phyloP scores from a whole-genome alignment of 768 basidiomycete genomes.

The Aureoboletus auriporus region DNA sequence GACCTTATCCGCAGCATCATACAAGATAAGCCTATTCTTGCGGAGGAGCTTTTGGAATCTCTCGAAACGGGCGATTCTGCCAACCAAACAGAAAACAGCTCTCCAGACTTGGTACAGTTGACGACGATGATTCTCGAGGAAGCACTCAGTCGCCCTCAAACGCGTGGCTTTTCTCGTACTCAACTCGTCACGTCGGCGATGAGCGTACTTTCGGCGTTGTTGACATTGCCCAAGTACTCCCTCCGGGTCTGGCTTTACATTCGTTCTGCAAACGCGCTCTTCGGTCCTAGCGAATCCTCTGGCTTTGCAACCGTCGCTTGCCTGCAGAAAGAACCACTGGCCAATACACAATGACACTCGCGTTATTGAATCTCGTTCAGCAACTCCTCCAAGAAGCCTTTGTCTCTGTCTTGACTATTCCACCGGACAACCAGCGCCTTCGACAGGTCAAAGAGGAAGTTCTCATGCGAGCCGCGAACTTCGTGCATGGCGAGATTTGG shows the following conservation, averaged over 20 bases:
- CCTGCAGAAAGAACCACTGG: conserved; percentile 67
- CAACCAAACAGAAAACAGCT: conserved; percentile 46
- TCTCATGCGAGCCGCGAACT: conserved; percentile 67
- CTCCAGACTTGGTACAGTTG: conserved; percentile 74
- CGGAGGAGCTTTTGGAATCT: conserved; percentile 60
- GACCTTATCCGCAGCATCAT: conserved; percentile 79
- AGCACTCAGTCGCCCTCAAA: conserved; percentile 52
- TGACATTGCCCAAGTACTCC: conserved; percentile 72
- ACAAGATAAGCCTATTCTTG: conserved; percentile 61
- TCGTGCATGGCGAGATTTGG: conserved; percentile 88
- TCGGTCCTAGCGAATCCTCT: conserved; percentile 54
- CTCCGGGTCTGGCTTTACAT: conserved; percentile 86
- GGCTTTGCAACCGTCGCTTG: conserved; percentile 65
- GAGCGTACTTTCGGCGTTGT: conserved; percentile 73
- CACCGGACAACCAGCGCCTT: conserved; percentile 55
- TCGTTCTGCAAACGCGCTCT: conserved; percentile 72
- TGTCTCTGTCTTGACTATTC: conserved; percentile 41
- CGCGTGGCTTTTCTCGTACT: conserved; percentile 44
- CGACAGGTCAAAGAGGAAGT: conserved; percentile 82
- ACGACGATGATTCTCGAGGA: conserved; percentile 81
- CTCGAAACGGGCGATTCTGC: conserved; percentile 40
- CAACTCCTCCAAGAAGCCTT: conserved; percentile 74
- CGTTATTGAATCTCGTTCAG: conserved; percentile 72
- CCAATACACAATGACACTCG: conserved; percentile 77
- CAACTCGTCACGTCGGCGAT: conserved; percentile 76